Base-by-base conservation (phyloP, 2,329 filamentous ascomycete species). In the Venturia aucupariae region DNA sequence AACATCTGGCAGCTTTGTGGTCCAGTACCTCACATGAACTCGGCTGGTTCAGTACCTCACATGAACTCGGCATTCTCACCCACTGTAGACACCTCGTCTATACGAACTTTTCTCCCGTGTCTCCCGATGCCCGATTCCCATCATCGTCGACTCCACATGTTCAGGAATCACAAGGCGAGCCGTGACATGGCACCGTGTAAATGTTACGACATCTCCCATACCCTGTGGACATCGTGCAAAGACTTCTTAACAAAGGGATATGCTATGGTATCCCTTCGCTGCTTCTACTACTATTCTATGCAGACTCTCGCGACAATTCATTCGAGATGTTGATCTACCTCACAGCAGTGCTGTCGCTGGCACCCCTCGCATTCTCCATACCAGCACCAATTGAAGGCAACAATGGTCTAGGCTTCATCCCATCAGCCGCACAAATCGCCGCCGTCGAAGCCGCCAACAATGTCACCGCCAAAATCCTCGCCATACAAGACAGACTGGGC, bases 391-490 rank as follows among this genome's bases (percentile, higher is more conserved):
- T 57, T 17, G 35, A 32, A 17, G 24, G 30, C 61, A 27, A 54
- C 38, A 63, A 44, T 55, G 41, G 42, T 11, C 22, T 54, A 42
- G 39, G 42, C 2, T 48, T 30, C 35, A 42, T 41, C 32, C 59
- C 59, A 44, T 22, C 24, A 11, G 2, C 4, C 30, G 24, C n/a
- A 41, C 59, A 60, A 42, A 60, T 60, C 38, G 35, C 32, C n/a
- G 41, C 38, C n/a, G 59, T 44, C n/a, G 59, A 60, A 42, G 59
- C 59, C n/a, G 59, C 59, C 59, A 41, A 60, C 59, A 44, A 27
- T 60, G 38, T 41, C n/a, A 42, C 59, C 13, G 59, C 59, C 38
- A 41, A 54, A 27, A 30, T 46, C 8, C 32, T 48, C 61, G 61
- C 38, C 46, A 46, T 48, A 24, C 22, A 62, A 24, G 41, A 42